Evolutionary conservation across 2,329 filamentous ascomycete genomes (phyloP), one percentile per base, ranked within the genome.

Genomic region (Leptographium flavum): DNA sequence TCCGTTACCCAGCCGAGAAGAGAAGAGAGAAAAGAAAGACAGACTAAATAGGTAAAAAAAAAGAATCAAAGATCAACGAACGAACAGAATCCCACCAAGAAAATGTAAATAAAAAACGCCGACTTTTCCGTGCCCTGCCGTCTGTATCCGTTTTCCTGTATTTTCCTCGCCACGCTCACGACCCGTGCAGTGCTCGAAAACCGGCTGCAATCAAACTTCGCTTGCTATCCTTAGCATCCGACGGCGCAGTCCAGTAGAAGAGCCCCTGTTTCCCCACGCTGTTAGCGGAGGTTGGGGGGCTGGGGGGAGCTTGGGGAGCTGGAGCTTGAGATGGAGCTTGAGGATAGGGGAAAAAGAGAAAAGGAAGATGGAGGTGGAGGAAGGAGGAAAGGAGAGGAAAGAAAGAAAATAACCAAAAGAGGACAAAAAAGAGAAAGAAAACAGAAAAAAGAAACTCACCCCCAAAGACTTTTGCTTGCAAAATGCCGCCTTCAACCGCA

Each of bases 201-300:
- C 76, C 76, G 17, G 75, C 64, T 39, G 71, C 68, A 48, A 80
- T 65, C 45, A 80, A 59, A 55, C 74, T 79, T 43, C 75, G 66
- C 43, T 71, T 69, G 49, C 66, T 69, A 44, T 75, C 69, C 52
- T 63, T 67, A 25, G 73, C 71, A 63, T 92, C 85, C 3, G 74
- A 77, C 14, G 81, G 80, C n/a, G 79, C 82, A 44, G 81, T 79
- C 81, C 82, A 88, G 61, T 88, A 92, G 59, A 87, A 90, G 9
- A 92, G 62, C 0, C 85, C 85, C 74, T 78, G 25, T 37, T 30
- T 28, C 15, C 22, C 35, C 35, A 37, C 21, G 21, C 32, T 14
- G 41, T 36, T 22, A 36, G 41, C 33, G 6, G 10, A 36, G 33
- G n/a, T n/a, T n/a, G n/a, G n/a, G n/a, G n/a, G n/a, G n/a, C n/a